Conservation (phyloP, 352 stramenopile species). For the Ophiocytium majus region DNA sequence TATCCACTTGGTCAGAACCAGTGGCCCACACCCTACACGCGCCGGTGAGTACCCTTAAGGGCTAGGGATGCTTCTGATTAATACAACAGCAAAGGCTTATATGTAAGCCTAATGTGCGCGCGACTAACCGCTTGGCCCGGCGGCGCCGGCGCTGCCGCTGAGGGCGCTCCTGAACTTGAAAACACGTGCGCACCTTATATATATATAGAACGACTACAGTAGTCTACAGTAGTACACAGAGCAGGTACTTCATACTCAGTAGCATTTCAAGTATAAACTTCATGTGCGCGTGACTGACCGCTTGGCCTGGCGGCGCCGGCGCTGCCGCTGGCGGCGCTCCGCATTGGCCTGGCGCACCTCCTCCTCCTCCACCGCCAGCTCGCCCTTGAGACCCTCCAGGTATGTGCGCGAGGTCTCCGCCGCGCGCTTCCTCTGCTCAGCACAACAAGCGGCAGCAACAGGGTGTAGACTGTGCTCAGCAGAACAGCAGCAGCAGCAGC, state of each 20-base stretch:
- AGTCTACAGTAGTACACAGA: background rate
- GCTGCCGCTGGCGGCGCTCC: background rate
- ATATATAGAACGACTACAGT: background rate
- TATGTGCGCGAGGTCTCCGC: background rate
- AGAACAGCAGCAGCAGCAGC: background rate
- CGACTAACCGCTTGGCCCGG: background rate
- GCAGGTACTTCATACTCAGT: background rate
- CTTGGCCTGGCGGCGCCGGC: background rate
- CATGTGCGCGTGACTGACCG: background rate
- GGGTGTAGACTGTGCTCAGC: background rate
- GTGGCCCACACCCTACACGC: no score
- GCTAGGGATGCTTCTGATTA: background rate
- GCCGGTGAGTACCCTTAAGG: no score
- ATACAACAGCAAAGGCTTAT: background rate
- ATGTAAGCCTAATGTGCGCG: background rate
- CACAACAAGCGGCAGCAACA: background rate
- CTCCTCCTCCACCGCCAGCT: slow-evolving; percentile 32
- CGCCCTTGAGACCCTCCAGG: slow-evolving; percentile 36
- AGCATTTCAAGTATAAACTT: background rate
- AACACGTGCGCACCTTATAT: background rate
- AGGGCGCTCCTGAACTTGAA: background rate
- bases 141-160: background rate
- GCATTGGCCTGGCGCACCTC: background rate
- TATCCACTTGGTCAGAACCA: no score
- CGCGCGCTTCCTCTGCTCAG: background rate